These are phyloP conservation scores for Claviceps sp. DNA, from an alignment of 2,329 filamentous ascomycete genomes.

Conservation along the genomic window DNA sequence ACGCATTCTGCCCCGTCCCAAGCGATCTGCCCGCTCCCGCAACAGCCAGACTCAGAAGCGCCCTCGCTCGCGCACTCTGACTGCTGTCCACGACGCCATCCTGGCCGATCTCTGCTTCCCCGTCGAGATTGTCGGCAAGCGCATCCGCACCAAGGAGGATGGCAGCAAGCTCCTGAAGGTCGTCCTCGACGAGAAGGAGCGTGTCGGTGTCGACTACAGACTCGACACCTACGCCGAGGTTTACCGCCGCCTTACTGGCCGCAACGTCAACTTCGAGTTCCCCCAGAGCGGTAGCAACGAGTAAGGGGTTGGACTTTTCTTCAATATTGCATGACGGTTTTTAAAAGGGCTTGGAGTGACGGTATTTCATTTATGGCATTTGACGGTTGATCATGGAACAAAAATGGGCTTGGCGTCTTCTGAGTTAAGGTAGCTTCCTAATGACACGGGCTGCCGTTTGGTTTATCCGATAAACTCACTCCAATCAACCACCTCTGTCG, in stretches of 20 bases:
- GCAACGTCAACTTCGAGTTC: constrained; percentile 97
- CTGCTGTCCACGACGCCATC: constrained; percentile 97
- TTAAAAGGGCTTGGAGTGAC: constrained; percentile 6
- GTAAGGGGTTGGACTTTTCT: constrained; percentile 38
- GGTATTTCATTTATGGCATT: constrained; percentile 22
- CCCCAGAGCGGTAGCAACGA: constrained; percentile 68
- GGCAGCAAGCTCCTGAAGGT: constrained; percentile 98
- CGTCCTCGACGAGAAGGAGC: constrained; percentile 99
- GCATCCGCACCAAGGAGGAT: constrained; percentile 96
- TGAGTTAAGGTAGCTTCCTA: constrained; percentile 34
- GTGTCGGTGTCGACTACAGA: constrained; percentile 96
- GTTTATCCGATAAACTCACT: constrained; percentile 18
- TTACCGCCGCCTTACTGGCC: constrained; percentile 95
- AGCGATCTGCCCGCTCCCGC: constrained; percentile 94
- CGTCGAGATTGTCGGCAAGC: constrained; percentile 99
- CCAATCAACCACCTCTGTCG: constrained; percentile 10
- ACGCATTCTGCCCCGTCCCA: constrained; percentile 96
- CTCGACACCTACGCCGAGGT: constrained; percentile 99
- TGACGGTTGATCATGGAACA: constrained; percentile 23
- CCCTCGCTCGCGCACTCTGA: constrained; percentile 92
- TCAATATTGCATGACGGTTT: constrained; percentile 5
- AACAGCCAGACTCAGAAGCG: constrained; percentile 98
- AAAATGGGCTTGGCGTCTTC: constrained; percentile 33
- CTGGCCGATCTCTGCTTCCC: constrained; percentile 97
- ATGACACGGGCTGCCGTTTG: constrained; percentile 31